Base-by-base conservation (phyloP, 305 asterid genomes). In the Andrographis paniculata region DNA sequence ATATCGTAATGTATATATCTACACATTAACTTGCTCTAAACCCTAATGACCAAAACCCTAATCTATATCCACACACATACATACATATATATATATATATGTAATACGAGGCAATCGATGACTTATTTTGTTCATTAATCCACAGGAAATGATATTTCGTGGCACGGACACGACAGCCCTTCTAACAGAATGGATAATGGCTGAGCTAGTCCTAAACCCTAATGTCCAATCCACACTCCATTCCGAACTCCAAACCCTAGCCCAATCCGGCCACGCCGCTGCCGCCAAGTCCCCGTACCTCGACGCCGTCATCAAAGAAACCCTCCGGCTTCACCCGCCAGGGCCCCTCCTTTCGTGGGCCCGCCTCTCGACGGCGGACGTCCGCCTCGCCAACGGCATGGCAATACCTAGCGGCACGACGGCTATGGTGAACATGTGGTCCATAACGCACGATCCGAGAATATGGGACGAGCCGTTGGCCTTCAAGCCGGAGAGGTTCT, bases 351-450 rank as follows among this genome's bases (percentile, higher is more conserved):
- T 78, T 0, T 70, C 93, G 1, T 81, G 93, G 93, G 71, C 87
- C 33, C 74, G 82, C 11, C 67, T 81, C 14, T 72, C 84, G 1
- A 78, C 71, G 0, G 42, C 68, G 0, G 65, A 81, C n/a, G 78
- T 73, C 36, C 60, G 15, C n/a, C 82, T 81, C 35, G 60, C 56
- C 67, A 75, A 78, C 33, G 78, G 75, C 40, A 72, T 81, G 84
- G 30, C 75, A 0, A 60, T 79, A n/a, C 93, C 93, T 0, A 56
- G 67, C 9, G 58, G 73, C 59, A 81, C 84, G 0, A 77, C 80
- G 0, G 82, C 87, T 0, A 81, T 78, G 87, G 77, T 81, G 30
- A 81, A 81, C 56, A 81, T 81, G 93, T 80, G 93, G 93, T 69
- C 93, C 17, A 81, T 81, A 19, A 63, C 93, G 0, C 93, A 75